phyloP scores from a whole-genome alignment of 768 basidiomycete genomes.

The Coprinopsis marcescibilis region DNA sequence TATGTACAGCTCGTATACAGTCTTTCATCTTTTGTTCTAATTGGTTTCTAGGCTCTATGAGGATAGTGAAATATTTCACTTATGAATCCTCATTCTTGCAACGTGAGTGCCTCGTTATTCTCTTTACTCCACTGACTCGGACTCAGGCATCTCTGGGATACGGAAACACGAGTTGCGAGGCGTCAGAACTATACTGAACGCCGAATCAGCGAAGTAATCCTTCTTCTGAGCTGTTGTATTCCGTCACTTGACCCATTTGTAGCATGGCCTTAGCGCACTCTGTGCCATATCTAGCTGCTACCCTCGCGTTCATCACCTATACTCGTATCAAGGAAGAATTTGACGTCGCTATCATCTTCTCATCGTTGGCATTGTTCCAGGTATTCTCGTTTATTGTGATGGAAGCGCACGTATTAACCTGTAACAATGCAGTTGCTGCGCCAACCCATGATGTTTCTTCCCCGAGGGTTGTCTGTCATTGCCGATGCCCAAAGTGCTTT shows the following conservation, averaged over 20 bases:
- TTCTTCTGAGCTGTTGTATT: neutral
- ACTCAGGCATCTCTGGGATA: slow-evolving; percentile 46
- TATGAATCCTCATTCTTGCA: slow-evolving; percentile 66
- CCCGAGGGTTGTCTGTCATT: slow-evolving; percentile 54
- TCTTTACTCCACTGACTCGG: neutral
- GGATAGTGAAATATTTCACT: slow-evolving; percentile 72
- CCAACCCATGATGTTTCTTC: slow-evolving; percentile 65
- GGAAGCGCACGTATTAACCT: neutral
- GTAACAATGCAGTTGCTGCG: slow-evolving; percentile 43
- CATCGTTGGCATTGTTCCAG: slow-evolving; percentile 58
- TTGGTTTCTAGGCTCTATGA: slow-evolving; percentile 44
- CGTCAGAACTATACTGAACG: slow-evolving; percentile 50
- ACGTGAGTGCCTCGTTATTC: slow-evolving; percentile 28
- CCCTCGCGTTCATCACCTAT: slow-evolving; percentile 63
- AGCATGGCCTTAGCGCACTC: slow-evolving; percentile 53
- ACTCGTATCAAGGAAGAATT: slow-evolving; percentile 47
- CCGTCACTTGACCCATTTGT: slow-evolving; percentile 13
- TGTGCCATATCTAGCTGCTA: slow-evolving; percentile 58
- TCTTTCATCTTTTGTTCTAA: neutral
- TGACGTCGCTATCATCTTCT: slow-evolving; percentile 64
- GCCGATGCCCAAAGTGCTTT: slow-evolving; percentile 64
- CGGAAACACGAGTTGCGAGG: slow-evolving; percentile 51
- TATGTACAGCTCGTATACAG: slow-evolving; percentile 19
- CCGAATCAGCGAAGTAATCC: slow-evolving; percentile 56
- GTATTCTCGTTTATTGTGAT: slow-evolving; percentile 16